Base-by-base conservation (phyloP, 345 rosid species). In the Citrus hindsii region DNA sequence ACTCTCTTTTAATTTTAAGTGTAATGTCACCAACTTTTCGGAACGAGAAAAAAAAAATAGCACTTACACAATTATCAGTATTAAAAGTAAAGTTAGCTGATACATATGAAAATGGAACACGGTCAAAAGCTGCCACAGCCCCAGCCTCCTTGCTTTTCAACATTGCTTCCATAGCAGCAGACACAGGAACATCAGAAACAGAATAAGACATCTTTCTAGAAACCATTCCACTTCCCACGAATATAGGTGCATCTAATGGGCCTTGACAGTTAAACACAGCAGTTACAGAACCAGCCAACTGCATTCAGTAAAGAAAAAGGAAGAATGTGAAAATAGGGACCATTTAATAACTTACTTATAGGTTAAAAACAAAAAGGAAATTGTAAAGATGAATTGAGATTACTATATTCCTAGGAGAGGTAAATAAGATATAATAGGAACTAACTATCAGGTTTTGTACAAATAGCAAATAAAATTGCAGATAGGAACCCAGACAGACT, bases 251-350 rank as follows among this genome's bases (percentile, higher is more conserved):
- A 87, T 92, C 95, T 74, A 95, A 81, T 72, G 97, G 99, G 32
- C 99, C 99, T 92, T 95, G 99, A 87, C 98, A 93, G 84, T 95
- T 95, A 84, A 95, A 95, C 67, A 95, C 98, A 69, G 98, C 96
- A 78, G 99, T 95, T 40, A 95, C 91, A 84, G 91, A 92, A 80
- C 99, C 99, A 78, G 99, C 99, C 84, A 95, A 85, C 99, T 95
- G 91, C 87, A 86, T 74, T 76, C 80, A 81, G 82, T 78, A 76
- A 79, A 79, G 78, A 81, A 55, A 70, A 38, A 38, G 76, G 51
- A 51, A 53, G 73, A 60, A 76, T 38, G 1, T 27, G 27, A 27
- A 74, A 25, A 27, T 6, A 59, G 19, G 61, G 62, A n/a, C 32
- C 5, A 58, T 56, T 58, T 24, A 71, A 56, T 9, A 55, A 9